Conservation (phyloP, 352 stramenopile genomes). For the Phytophthora ohioensis region DNA sequence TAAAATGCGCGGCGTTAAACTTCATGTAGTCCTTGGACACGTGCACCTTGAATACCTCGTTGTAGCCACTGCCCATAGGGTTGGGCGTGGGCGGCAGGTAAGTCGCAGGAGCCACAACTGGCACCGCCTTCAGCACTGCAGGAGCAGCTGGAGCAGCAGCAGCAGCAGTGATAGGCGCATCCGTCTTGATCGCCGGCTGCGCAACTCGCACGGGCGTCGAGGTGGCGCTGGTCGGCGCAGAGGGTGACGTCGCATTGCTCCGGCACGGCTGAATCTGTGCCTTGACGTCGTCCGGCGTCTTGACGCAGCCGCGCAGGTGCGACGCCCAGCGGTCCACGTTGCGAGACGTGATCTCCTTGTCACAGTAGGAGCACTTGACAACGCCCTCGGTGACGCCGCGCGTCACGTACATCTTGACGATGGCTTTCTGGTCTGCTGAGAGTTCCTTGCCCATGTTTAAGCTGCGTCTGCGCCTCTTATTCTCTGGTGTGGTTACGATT, state of each 20-base stretch:
- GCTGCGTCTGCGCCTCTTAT: constrained; percentile 46
- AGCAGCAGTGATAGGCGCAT: neutral
- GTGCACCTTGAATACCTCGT: constrained; percentile 89
- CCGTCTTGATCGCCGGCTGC: constrained; percentile 3
- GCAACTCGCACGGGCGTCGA: constrained; percentile 6
- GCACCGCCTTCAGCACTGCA: constrained; percentile 1
- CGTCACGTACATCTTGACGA: constrained; percentile 81
- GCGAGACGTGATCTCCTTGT: constrained; percentile 87
- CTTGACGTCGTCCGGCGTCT: constrained; percentile 84
- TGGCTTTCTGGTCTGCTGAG: constrained; percentile 69
- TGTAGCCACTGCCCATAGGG: constrained; percentile 47
- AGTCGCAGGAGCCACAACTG: constrained; percentile 12
- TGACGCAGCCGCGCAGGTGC: constrained; percentile 77
- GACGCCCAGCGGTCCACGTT: constrained; percentile 88
- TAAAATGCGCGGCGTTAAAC: constrained; percentile 92
- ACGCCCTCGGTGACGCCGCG: constrained; percentile 63
- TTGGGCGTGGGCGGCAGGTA: constrained; percentile 22
- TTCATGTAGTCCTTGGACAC: constrained; percentile 94
- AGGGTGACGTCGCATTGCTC: constrained; percentile 5
- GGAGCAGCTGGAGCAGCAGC: neutral
- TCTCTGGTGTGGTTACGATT: constrained; percentile 33
- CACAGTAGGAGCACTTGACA: constrained; percentile 85
- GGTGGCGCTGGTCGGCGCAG: constrained; percentile 8
- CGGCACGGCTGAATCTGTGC: constrained; percentile 76
- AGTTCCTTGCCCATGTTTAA: constrained; percentile 68